phyloP scores from a whole-genome alignment of 768 basidiomycete species.

The Leucocoprinus sp. region DNA sequence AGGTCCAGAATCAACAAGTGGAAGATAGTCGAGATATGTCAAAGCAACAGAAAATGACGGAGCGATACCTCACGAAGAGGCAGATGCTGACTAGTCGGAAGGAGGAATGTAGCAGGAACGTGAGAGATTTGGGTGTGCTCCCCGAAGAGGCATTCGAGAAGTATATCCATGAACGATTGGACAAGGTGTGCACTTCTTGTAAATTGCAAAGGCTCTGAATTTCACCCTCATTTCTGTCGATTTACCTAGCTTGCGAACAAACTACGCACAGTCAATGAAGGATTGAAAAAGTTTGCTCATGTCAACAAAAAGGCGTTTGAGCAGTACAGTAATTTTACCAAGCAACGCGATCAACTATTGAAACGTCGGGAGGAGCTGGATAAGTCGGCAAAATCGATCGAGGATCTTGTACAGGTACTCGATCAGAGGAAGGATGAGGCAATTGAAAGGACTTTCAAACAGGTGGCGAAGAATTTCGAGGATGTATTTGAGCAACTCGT shows the following conservation, averaged over 20 bases:
- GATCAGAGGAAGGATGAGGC: conserved; percentile 98
- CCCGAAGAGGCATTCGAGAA: conserved; percentile 98
- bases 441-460: conserved; percentile 96
- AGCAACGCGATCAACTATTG: conserved; percentile 87
- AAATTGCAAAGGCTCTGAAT: not conserved
- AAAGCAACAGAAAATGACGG: conserved; percentile 91
- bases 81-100: conserved; percentile 78
- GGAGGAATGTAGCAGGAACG: conserved; percentile 92
- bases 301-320: conserved; percentile 99
- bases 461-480: conserved; percentile 94
- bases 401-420: conserved; percentile 86
- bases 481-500: conserved; percentile 96
- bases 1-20: conserved; percentile 69
- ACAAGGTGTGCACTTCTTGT: conserved; percentile 49
- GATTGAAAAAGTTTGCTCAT: conserved; percentile 92
- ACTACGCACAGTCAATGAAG: conserved; percentile 87
- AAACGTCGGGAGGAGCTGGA: conserved; percentile 88
- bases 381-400: conserved; percentile 80
- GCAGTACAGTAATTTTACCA: conserved; percentile 96
- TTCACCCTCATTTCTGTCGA: not conserved
- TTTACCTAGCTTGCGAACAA: conserved; percentile 86
- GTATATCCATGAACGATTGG: conserved; percentile 82
- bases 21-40: conserved; percentile 84
- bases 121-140: conserved; percentile 91
- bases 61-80: conserved; percentile 87